Conservation (phyloP, 2,329 filamentous ascomycete genomes). For the Grosmannia huntii region DNA sequence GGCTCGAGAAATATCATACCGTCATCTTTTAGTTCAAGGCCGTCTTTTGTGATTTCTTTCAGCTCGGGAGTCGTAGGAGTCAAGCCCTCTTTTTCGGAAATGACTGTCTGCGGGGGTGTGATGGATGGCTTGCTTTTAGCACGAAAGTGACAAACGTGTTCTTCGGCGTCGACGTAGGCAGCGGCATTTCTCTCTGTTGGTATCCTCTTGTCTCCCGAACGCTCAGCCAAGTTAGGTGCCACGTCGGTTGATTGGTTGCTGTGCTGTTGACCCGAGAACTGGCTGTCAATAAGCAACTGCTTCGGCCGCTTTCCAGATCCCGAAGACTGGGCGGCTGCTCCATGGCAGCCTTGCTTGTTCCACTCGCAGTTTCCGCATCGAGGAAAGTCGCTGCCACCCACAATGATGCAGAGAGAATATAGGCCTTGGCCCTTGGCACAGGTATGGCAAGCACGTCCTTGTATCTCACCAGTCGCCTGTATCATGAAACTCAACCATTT, state of each 20-base stretch:
- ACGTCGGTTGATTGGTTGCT: background rate
- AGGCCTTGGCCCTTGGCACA: constrained; percentile 30
- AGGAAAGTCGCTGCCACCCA: constrained; percentile 27
- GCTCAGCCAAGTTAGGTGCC: background rate
- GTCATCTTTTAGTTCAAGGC: constrained; percentile 33
- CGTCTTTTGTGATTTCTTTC: constrained; percentile 31
- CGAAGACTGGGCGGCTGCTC: constrained; percentile 3
- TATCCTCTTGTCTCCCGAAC: background rate
- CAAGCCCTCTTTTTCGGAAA: background rate
- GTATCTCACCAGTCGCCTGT: constrained; percentile 32
- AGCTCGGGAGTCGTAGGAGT: constrained; percentile 1
- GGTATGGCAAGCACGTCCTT: constrained; percentile 25
- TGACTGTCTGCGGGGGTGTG: background rate
- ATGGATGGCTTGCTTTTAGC: background rate
- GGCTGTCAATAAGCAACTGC: background rate
- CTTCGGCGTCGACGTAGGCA: background rate
- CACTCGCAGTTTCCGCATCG: constrained; percentile 40
- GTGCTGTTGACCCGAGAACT: background rate
- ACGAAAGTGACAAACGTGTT: background rate
- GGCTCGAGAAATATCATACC: constrained; percentile 37
- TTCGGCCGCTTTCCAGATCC: background rate
- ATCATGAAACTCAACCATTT: constrained; percentile 37
- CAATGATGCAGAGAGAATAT: constrained; percentile 31
- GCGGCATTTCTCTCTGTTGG: background rate
- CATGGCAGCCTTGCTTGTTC: constrained; percentile 23